Base-by-base conservation (phyloP, 2,329 filamentous ascomycete species). In the Achaetomium macrosporum region DNA sequence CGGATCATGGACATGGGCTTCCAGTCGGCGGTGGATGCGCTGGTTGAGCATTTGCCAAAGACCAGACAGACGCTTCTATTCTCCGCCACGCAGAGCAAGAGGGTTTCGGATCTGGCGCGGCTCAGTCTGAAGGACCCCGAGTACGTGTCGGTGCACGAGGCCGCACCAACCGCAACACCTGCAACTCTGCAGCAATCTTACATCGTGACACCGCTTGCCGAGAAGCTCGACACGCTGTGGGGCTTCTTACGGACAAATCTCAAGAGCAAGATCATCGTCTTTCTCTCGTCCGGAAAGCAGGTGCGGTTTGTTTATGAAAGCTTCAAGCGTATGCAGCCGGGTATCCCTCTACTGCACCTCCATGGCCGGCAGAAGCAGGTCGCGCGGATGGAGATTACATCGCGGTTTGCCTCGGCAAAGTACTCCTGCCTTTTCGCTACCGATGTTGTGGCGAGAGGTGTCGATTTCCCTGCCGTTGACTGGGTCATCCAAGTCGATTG, bases 401-500 rank as follows among this genome's bases (percentile, higher is more conserved):
- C 81, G 5, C 85, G 87, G 47, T 99, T 96, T 68, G 84, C 88
- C 0, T 76, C 84, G 0, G 82, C 91, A 1, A 90, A 93, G 64
- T 78, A 88, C 52, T 86, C 89, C 1, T 96, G 93, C 65, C 77
- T 99, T 0, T 96, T 99, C 66, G 90, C 93, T 1, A 99, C 93
- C 0, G 93, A 99, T 66, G 90, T 99, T 6, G 90, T 95, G 4
- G 93, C 93, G 0, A 82, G 93, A 68, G 93, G 93, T 58, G 80
- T 99, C 12, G 93, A 99, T 68, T 97, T 99, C 66, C 93, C 93
- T 0, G 86, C 90, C 3, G 93, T 99, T 0, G 93, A 99, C 68
- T 99, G 93, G 87, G 93, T 99, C 5, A 90, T 99, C n/a, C 93
- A 99, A 67, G 79, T 89, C n/a, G 93, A 99, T 68, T 95, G 89